Evolutionary conservation across 768 basidiomycete species (phyloP), one percentile per base, ranked within the genome.

Genomic region (Saitozyma sp.): DNA sequence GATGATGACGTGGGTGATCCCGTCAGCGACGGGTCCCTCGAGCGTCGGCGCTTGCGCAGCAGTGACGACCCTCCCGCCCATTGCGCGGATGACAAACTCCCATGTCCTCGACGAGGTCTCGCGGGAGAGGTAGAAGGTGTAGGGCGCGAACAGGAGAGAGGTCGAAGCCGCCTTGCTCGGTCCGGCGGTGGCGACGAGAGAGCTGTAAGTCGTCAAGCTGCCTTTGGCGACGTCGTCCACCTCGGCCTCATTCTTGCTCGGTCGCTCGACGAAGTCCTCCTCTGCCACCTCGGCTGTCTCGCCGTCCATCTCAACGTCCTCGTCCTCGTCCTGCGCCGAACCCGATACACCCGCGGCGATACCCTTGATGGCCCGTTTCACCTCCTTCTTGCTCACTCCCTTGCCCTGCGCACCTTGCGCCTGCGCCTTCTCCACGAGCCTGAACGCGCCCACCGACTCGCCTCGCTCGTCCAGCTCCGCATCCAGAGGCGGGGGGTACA

Each of bases 401-500:
- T 76, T 73, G 56, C 71, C 76, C 19, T 64, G 64, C 40, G 77
- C 61, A 16, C 71, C 67, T 62, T 62, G 65, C 50, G 48, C 81
- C 72, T n/a, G 76, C 45, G 57, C 62, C 78, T 66, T 84, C 83
- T 81, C 90, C 84, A 80, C 77, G 37, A 99, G 82, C 66, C 81
- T 85, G 79, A 94, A 89, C 3, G 95, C 94, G 52, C 90, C 92
- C 43, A 98, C 85, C 8, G 92, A 92, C 16, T 92, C 93, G n/a
- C 80, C 82, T 13, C 85, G 89, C 73, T 94, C 94, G 70, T 95
- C 91, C 73, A 90, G 90, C 67, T 83, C 84, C 40, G 80, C 71
- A 75, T 99, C 93, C 63, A 96, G 76, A 11, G 91, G 89, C 0
- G 96, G 95, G n/a, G 96, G 96, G 75, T 99, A 99, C 37, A 92